These are phyloP conservation scores for Colletotrichum tamarilloi DNA, from an alignment of 2,329 filamentous ascomycete genomes.

Conservation along the genomic window DNA sequence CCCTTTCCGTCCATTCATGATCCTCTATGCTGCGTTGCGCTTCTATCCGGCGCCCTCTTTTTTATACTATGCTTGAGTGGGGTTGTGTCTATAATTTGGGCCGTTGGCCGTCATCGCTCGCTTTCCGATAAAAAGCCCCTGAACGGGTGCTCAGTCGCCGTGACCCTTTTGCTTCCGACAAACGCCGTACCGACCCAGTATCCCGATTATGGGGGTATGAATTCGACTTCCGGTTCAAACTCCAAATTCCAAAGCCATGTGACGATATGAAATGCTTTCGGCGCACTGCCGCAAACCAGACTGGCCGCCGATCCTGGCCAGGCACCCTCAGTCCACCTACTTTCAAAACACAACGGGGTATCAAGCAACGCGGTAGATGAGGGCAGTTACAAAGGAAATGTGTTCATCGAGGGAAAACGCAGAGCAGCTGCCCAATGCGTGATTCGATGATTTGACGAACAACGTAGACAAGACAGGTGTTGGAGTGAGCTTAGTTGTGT, in stretches of 20 bases:
- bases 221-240: slow-evolving; percentile 13
- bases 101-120: slow-evolving; percentile 34
- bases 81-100: slow-evolving; percentile 34
- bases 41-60: slow-evolving; percentile 34
- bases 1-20: slow-evolving; percentile 23
- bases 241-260: not conserved
- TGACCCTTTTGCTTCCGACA: slow-evolving; percentile 31
- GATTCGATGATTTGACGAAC: slow-evolving; percentile 32
- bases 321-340: slow-evolving; percentile 31
- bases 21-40: slow-evolving; percentile 35
- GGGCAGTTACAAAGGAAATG: slow-evolving; percentile 41
- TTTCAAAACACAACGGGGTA: slow-evolving; percentile 42
- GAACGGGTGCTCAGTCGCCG: slow-evolving; percentile 13
- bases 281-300: slow-evolving; percentile 25
- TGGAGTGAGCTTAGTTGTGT: slow-evolving; percentile 29
- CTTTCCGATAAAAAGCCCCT: slow-evolving; percentile 25
- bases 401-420: slow-evolving; percentile 8
- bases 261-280: slow-evolving; percentile 30
- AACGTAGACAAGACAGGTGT: slow-evolving; percentile 23
- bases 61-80: slow-evolving; percentile 37
- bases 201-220: not conserved
- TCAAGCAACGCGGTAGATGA: slow-evolving; percentile 41
- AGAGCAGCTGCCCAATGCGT: slow-evolving; percentile 24
- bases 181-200: slow-evolving; percentile 28
- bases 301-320: slow-evolving; percentile 32